Base-by-base conservation (phyloP, 2,329 filamentous ascomycete genomes). In the Verticillium isaacii region DNA sequence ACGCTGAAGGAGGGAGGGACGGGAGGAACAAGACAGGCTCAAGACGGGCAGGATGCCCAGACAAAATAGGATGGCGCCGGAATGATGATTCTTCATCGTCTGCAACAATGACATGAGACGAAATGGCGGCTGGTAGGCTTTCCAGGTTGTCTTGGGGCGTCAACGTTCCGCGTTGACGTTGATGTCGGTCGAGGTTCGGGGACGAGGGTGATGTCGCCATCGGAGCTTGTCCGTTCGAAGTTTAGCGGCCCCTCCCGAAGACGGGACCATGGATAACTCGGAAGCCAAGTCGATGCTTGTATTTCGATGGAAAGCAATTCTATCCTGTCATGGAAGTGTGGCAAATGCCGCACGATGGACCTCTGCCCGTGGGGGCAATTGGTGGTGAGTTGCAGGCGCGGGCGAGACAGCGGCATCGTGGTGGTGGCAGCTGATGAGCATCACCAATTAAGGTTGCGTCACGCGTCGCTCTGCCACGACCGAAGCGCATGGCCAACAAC, bases 191-290 rank as follows among this genome's bases (percentile, higher is more conserved):
- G 45, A 52, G 45, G n/a, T 52, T 52, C 45, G 45, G 45, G 45
- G 45, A 52, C 19, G 45, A 23, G 19, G n/a, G n/a, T 65, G 67
- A 69, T 69, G 68, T 69, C 67, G 68, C 67, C 66, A 69, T 69
- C 66, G 62, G 64, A 63, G 61, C 66, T 63, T 65, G 61, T 56
- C 64, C 64, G 52, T 60, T 56, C 61, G 23, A 64, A 66, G 64
- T 60, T 60, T 66, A 66, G 64, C 45, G 45, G 45, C 45, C 45
- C 45, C 45, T 52, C 45, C 9, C 45, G 11, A 12, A 14, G 45
- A 41, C 25, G 57, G 32, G 29, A 37, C 32, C 55, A 57, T 41
- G 57, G 57, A 32, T 23, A 57, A 29, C n/a, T 45, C 57, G 57
- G 57, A 58, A 58, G 57, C 37, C 57, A 52, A 52, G 45, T 52